These are phyloP conservation scores for Boletus eberwhitei DNA, from an alignment of 768 basidiomycete species.

Conservation along the genomic window DNA sequence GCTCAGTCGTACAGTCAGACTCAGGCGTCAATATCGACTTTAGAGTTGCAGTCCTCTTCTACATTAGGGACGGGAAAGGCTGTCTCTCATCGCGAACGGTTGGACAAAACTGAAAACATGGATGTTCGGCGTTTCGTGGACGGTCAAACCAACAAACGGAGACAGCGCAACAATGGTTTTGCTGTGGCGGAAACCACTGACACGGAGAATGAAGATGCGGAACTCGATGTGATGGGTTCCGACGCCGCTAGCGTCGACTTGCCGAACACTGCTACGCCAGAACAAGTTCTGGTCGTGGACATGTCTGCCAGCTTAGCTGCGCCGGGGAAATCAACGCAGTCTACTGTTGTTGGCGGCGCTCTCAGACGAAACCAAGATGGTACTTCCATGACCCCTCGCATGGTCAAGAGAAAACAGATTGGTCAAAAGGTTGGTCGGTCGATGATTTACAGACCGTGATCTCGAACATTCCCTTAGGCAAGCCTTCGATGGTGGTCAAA, in stretches of 20 bases:
- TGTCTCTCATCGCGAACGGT: conserved; percentile 55
- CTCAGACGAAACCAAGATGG: conserved; percentile 68
- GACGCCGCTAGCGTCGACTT: conserved; percentile 16
- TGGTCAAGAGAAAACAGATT: conserved; percentile 43
- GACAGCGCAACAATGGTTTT: conserved; percentile 38
- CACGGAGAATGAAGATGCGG: conserved; percentile 34
- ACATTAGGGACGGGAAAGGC: conserved; percentile 76
- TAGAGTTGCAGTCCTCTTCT: conserved; percentile 73
- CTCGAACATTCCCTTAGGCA: conserved; percentile 25
- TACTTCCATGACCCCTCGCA: conserved; percentile 44
- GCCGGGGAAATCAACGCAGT: conserved; percentile 13
- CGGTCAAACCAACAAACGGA: conserved; percentile 47
- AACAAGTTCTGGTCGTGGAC: conserved; percentile 16
- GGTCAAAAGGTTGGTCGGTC: conserved; percentile 40
- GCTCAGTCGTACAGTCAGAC: conserved; percentile 53
- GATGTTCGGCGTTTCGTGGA: conserved; percentile 52
- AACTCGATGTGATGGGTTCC: conserved; percentile 32
- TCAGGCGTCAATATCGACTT: conserved; percentile 62
- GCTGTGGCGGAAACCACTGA: conserved; percentile 6
- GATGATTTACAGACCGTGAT: conserved; percentile 1
- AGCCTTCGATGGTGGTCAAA: conserved; percentile 53
- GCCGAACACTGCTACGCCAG: not conserved
- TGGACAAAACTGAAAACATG: conserved; percentile 59
- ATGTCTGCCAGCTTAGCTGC: conserved; percentile 5
- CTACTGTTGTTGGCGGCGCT: conserved; percentile 53